A percentile compares a stretch with the other conserved stretches of the same genome.
These are phyloP conservation scores for Wallacemonas sp. DNA, from an alignment of 208 protist species.

Conservation along the genomic window DNA sequence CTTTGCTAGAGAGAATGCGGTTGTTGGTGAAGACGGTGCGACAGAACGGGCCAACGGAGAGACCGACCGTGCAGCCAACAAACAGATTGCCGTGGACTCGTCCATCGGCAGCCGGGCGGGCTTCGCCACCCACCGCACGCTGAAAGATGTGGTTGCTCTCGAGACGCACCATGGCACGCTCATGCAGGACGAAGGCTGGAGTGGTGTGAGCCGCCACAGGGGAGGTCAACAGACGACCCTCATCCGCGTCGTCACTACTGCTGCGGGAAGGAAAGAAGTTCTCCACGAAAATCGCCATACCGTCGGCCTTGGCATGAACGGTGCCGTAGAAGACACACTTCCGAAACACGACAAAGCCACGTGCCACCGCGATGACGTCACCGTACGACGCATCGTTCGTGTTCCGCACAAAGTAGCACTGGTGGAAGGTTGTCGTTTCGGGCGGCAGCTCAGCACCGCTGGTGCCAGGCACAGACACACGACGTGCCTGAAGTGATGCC, in stretches of 20 bases:
- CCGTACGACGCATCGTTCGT: slow-evolving; percentile 27
- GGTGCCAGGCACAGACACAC: neutral
- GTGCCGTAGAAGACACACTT: slow-evolving; percentile 70
- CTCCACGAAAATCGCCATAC: slow-evolving; percentile 38
- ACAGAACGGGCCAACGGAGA: slow-evolving; percentile 52
- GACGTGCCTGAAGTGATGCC: too few species aligned
- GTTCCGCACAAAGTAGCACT: slow-evolving; percentile 69
- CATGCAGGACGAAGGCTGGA: slow-evolving; percentile 38
- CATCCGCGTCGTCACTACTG: neutral
- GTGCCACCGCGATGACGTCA: slow-evolving; percentile 58
- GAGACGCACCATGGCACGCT: slow-evolving; percentile 31
- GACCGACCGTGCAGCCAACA: slow-evolving; percentile 33
- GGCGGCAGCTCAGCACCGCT: neutral
- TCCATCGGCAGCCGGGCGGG: slow-evolving; percentile 44
- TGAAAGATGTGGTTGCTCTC: slow-evolving; percentile 53
- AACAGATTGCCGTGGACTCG: slow-evolving; percentile 42
- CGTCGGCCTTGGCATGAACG: slow-evolving; percentile 49
- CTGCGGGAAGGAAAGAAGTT: slow-evolving; percentile 43
- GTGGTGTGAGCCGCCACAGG: neutral
- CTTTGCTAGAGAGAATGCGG: slow-evolving; percentile 37
- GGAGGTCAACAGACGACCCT: neutral
- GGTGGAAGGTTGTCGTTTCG: slow-evolving; percentile 35
- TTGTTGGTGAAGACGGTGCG: slow-evolving; percentile 55
- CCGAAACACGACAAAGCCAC: slow-evolving; percentile 52
- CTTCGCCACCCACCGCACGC: slow-evolving; percentile 37